Percentiles rank a stretch among this genome's conserved stretches.
phyloP scores from a whole-genome alignment of 2,329 filamentous ascomycete genomes.

The Colletotrichum sp. region DNA sequence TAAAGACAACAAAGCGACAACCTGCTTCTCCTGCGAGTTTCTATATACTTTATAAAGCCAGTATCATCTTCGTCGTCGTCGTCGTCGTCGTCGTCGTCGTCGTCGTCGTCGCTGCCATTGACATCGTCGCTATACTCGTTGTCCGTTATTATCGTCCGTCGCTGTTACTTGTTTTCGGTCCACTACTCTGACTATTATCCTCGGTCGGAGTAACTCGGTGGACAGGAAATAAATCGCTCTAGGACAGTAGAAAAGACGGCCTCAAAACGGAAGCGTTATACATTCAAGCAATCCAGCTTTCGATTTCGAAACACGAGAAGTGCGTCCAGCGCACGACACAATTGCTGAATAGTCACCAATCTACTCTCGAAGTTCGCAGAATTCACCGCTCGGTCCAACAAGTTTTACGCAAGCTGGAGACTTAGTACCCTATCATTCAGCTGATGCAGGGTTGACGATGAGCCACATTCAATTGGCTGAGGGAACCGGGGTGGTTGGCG shows the following conservation, averaged over 20 bases:
- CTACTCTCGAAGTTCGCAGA: neutral
- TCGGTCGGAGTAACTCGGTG: neutral
- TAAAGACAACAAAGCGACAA: too few species aligned
- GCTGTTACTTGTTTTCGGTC: neutral
- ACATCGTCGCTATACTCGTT: neutral
- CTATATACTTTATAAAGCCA: accelerated
- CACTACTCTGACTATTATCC: too few species aligned
- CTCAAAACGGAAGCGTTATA: neutral
- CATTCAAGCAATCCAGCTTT: neutral
- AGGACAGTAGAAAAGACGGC: neutral
- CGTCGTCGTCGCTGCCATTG: too few species aligned
- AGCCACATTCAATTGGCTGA: neutral
- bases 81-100: too few species aligned
- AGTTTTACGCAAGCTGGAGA: neutral
- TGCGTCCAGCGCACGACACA: neutral
- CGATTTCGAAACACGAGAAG: neutral
- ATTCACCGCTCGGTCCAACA: neutral
- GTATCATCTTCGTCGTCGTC: neutral
- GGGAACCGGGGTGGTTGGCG: neutral
- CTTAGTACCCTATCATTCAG: neutral
- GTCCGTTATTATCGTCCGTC: neutral
- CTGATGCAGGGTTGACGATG: neutral
- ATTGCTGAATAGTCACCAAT: neutral
- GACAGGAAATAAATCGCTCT: neutral
- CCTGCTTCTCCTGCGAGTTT: neutral